Conservation (phyloP, 2,329 filamentous ascomycete species). For the Keithomyces neogunnii region DNA sequence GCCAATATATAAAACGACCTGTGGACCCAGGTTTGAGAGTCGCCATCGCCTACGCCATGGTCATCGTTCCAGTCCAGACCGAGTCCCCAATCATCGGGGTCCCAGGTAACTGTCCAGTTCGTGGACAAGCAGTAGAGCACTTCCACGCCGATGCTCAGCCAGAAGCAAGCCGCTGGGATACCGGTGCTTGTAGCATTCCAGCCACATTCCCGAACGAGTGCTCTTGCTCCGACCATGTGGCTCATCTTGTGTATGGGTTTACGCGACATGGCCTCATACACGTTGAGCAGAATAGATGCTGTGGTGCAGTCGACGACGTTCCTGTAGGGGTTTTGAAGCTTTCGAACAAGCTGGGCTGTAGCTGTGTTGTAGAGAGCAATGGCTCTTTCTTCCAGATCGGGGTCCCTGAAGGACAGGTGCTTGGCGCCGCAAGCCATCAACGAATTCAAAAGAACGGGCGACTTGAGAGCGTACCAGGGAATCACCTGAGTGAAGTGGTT, state of each 20-base stretch:
- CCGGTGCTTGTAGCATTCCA: conserved; percentile 77
- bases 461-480: conserved; percentile 73
- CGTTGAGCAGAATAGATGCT: conserved; percentile 79
- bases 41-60: conserved; percentile 37
- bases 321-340: conserved; percentile 74
- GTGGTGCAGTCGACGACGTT: conserved; percentile 79
- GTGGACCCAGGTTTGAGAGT: conserved; percentile 61
- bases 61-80: conserved; percentile 54
- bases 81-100: conserved; percentile 83
- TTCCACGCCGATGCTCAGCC: conserved; percentile 88
- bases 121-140: conserved; percentile 80
- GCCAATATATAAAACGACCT: conserved; percentile 83
- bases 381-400: conserved; percentile 69
- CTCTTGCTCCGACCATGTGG: conserved; percentile 77
- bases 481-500: conserved; percentile 81
- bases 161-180: conserved; percentile 83
- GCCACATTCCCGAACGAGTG: conserved; percentile 79
- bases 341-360: conserved; percentile 66
- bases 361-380: conserved; percentile 79
- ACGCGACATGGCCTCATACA: conserved; percentile 90
- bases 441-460: conserved; percentile 83
- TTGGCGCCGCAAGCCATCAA: conserved; percentile 82
- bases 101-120: conserved; percentile 81
- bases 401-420: conserved; percentile 65
- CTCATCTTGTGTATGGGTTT: conserved; percentile 74